Evolutionary conservation across 140 eudicot genomes (phyloP).

Genomic region (Flaveria floridana): DNA sequence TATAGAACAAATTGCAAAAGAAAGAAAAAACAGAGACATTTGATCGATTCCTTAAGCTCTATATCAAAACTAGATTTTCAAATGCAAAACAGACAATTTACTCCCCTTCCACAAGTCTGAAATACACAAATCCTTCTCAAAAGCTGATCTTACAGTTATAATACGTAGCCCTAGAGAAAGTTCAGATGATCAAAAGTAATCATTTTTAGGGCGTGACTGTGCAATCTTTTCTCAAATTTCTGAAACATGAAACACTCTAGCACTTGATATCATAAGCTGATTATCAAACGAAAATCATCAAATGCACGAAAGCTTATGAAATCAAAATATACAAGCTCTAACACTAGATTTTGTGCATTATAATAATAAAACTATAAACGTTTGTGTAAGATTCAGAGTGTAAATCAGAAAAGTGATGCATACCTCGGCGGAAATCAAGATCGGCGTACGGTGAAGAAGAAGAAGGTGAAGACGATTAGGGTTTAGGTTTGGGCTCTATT

Average conservation of each 20-base stretch:
- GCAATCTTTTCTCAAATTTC: neutral
- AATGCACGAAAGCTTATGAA: neutral
- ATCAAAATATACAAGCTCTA: neutral
- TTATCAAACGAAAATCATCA: neutral
- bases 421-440: slow-evolving; percentile 21
- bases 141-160: too few species aligned
- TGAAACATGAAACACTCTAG: neutral
- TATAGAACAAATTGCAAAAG: neutral
- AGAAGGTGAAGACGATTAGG: slow-evolving; percentile 24
- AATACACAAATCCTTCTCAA: too few species aligned
- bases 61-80: neutral
- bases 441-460: slow-evolving; percentile 24
- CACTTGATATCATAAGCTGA: neutral
- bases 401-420: neutral
- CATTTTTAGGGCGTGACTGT: neutral
- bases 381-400: neutral
- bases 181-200: neutral
- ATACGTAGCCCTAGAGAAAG: neutral
- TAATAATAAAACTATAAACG: too few species aligned
- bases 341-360: neutral
- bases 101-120: too few species aligned
- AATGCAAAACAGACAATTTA: neutral
- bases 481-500: slow-evolving; percentile 18
- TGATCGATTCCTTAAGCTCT: neutral
- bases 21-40: neutral